These are phyloP conservation scores for Allantophomopsis cytisporea DNA, from an alignment of 2,329 filamentous ascomycete species.

Conservation along the genomic window DNA sequence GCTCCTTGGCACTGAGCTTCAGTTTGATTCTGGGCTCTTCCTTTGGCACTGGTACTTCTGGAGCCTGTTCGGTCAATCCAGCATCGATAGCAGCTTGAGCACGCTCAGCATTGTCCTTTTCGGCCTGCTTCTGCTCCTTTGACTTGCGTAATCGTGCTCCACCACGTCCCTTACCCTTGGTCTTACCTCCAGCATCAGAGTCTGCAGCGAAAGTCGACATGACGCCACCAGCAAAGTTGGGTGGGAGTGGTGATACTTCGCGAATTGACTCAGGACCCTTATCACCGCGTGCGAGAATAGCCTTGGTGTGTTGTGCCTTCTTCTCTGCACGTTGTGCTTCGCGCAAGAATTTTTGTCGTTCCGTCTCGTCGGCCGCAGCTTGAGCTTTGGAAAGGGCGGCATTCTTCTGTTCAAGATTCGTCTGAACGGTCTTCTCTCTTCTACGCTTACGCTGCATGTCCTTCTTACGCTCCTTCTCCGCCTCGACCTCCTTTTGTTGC, in stretches of 20 bases:
- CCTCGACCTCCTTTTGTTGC: conserved; percentile 76
- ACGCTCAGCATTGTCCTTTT: conserved; percentile 71
- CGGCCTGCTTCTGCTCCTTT: conserved; percentile 71
- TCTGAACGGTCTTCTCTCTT: conserved; percentile 88
- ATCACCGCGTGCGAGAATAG: conserved; percentile 75
- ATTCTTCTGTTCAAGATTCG: conserved; percentile 84
- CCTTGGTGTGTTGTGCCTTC: conserved; percentile 83
- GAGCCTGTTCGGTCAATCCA: conserved; percentile 49
- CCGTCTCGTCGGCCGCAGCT: conserved; percentile 67
- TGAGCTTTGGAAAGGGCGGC: conserved; percentile 67
- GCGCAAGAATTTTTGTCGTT: conserved; percentile 68
- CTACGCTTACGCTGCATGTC: conserved; percentile 97
- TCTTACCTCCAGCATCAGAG: conserved; percentile 33
- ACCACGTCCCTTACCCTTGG: conserved; percentile 34
- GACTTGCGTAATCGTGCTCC: conserved; percentile 73
- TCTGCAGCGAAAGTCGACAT: conserved; percentile 66
- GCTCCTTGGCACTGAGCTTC: conserved; percentile 34
- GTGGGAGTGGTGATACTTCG: conserved; percentile 55
- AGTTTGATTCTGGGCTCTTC: conserved; percentile 40
- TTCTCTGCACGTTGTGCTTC: conserved; percentile 85
- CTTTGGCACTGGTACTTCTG: conserved; percentile 27
- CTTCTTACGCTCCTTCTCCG: conserved; percentile 98
- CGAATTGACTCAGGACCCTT: conserved; percentile 55
- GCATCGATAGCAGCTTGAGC: conserved; percentile 76
- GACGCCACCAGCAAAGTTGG: conserved; percentile 72